phyloP scores from a whole-genome alignment of 768 basidiomycete genomes.

The Tremella fuciformis region DNA sequence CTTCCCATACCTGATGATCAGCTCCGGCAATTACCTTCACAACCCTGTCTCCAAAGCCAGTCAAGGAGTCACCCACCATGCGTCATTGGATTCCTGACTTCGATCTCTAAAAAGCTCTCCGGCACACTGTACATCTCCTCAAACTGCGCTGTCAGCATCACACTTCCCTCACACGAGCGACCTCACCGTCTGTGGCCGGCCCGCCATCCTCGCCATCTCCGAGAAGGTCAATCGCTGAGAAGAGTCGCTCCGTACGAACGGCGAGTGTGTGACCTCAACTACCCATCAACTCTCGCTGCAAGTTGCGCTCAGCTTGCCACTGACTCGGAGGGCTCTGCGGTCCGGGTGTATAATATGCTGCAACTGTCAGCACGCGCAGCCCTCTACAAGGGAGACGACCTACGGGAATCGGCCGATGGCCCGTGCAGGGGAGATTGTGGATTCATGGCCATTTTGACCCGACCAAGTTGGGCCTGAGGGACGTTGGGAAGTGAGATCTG shows the following conservation, averaged over 20 bases:
- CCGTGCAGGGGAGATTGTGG: neutral
- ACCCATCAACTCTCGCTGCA: neutral
- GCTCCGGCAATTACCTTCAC: neutral
- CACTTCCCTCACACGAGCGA: neutral
- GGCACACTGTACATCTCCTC: conserved; percentile 99
- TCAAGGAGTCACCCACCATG: conserved; percentile 63
- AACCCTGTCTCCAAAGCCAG: no score
- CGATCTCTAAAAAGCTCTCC: conserved; percentile 95
- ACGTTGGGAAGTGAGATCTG: no score
- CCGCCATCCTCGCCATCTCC: conserved; percentile 47
- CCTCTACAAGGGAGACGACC: conserved; percentile 2
- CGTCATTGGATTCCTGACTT: conserved; percentile 93
- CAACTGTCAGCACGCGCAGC: conserved; percentile 3
- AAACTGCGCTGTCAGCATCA: conserved; percentile 50
- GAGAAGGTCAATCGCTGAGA: conserved; percentile 44
- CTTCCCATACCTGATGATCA: conserved; percentile 73
- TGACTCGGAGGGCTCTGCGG: conserved; percentile 42
- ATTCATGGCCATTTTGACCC: no score
- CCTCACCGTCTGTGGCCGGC: conserved; percentile 48
- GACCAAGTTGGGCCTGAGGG: no score
- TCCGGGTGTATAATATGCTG: conserved; percentile 25
- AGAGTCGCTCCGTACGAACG: conserved; percentile 48
- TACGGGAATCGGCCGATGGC: conserved; percentile 13
- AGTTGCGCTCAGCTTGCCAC: conserved; percentile 3
- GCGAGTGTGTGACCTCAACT: conserved; percentile 51